A percentile compares a stretch with the other conserved stretches of the same genome.
Evolutionary conservation across 805 yeast genomes (phyloP).

Genomic region (Kluyveromyces dobzhanskii): DNA sequence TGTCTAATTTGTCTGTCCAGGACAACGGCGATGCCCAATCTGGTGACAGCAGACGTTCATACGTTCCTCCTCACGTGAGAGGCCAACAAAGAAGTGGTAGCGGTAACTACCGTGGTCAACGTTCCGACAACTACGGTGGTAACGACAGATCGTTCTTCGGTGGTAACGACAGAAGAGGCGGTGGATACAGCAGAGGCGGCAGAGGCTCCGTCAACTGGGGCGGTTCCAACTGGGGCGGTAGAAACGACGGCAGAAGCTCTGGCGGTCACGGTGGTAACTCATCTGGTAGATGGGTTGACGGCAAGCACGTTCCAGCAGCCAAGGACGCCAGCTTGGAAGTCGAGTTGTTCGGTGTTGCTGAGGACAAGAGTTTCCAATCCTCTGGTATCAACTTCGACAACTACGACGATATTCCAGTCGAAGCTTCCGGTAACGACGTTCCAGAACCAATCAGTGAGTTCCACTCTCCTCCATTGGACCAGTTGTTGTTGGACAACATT

Average conservation of each 20-base stretch:
- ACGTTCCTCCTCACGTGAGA: constrained; percentile 45
- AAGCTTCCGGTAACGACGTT: constrained; percentile 89
- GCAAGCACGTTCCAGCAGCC: constrained; percentile 78
- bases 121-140: constrained; percentile 3
- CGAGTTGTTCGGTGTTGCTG: constrained; percentile 76
- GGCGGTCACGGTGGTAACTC: constrained; percentile 34
- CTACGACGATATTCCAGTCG: constrained; percentile 98
- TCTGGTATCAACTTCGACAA: constrained; percentile 98
- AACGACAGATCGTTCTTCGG: constrained; percentile 26
- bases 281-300: constrained; percentile 80
- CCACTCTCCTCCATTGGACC: constrained; percentile 87
- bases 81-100: constrained; percentile 15
- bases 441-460: constrained; percentile 89
- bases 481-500: constrained; percentile 78
- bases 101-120: constrained; percentile 2
- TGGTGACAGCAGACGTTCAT: constrained; percentile 16
- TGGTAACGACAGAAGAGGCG: constrained; percentile 29
- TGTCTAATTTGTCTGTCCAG: constrained; percentile 47
- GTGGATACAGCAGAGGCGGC: constrained; percentile 26
- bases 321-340: constrained; percentile 61
- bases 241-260: constrained; percentile 20
- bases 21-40: constrained; percentile 16
- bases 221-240: constrained; percentile 31
- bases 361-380: constrained; percentile 62
- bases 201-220: constrained; percentile 32